Evolutionary conservation across 345 rosid species (phyloP).

Genomic region (Trapa incisa): DNA sequence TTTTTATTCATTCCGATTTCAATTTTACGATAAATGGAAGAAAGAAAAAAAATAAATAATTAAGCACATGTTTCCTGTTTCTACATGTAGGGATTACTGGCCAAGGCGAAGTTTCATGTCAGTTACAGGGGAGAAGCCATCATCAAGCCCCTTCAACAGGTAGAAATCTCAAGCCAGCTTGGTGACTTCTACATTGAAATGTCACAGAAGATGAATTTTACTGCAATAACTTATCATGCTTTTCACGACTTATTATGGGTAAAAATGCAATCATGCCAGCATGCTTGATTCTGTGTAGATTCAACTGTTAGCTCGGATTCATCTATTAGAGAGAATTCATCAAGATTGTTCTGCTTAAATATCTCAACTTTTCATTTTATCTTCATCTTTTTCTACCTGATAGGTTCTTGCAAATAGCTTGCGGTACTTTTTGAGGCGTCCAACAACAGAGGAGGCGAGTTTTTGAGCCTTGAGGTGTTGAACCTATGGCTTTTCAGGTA

Average conservation of each 20-base stretch:
- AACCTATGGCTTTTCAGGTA: not conserved
- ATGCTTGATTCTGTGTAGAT: not conserved
- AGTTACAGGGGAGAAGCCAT: slow-evolving; percentile 73
- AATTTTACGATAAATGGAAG: not conserved
- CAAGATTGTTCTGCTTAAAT: not conserved
- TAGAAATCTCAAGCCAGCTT: slow-evolving; percentile 12
- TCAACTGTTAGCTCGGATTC: not conserved
- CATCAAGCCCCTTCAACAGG: slow-evolving; percentile 92
- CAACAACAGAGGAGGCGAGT: slow-evolving; percentile 37
- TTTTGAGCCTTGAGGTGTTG: slow-evolving; percentile 18
- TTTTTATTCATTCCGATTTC: not conserved
- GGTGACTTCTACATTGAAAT: not conserved
- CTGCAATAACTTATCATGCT: not conserved
- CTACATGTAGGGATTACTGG: slow-evolving; percentile 60
- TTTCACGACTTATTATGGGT: not conserved
- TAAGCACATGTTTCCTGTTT: not conserved
- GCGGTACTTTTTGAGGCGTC: slow-evolving; percentile 43
- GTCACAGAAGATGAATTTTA: not conserved
- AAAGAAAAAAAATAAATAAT: not conserved
- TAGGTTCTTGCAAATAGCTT: slow-evolving; percentile 43
- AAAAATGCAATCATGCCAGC: not conserved
- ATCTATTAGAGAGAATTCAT: not conserved
- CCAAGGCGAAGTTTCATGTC: slow-evolving; percentile 93
- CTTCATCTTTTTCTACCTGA: not conserved
- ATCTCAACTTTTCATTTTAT: not conserved